Conservation (phyloP, 1,284 basidiomycete species). For the Apiotrichum gamsii region DNA sequence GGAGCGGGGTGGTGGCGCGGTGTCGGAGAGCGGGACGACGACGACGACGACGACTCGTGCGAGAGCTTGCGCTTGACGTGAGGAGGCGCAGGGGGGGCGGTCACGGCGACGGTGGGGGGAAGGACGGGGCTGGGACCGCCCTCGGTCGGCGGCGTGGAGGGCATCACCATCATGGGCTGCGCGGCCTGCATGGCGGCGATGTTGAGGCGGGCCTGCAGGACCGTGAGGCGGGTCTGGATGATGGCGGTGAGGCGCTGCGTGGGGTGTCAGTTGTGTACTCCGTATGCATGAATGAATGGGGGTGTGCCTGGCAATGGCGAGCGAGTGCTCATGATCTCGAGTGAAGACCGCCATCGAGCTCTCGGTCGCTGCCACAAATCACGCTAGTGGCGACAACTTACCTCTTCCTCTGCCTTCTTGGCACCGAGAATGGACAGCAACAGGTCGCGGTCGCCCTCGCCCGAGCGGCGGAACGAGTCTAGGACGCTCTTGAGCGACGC, state of each 20-base stretch:
- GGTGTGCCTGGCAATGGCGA: too few relatives aligned
- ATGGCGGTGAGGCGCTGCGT: conserved; percentile 40
- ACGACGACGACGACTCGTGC: too few relatives aligned
- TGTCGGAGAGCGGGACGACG: too few relatives aligned
- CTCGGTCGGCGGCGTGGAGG: background rate
- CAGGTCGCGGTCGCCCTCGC: conserved; percentile 83
- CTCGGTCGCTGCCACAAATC: too few relatives aligned
- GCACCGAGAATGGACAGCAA: conserved; percentile 79
- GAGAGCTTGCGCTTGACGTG: too few relatives aligned
- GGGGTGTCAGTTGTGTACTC: too few relatives aligned
- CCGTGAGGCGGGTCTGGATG: conserved; percentile 41
- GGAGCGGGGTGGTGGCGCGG: too few relatives aligned
- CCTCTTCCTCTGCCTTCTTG: conserved; percentile 75
- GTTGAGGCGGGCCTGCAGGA: conserved; percentile 40
- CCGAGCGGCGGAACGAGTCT: conserved; percentile 69
- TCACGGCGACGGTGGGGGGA: background rate
- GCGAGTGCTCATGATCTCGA: too few relatives aligned
- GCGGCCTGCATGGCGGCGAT: conserved; percentile 15
- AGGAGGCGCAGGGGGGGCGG: background rate
- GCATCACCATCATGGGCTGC: background rate
- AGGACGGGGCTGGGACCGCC: background rate
- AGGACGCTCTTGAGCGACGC: conserved; percentile 76
- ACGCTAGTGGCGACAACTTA: background rate
- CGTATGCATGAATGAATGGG: too few relatives aligned
- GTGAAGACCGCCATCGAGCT: too few relatives aligned